phyloP scores from a whole-genome alignment of 306 rosid species.

The Coriaria nepalensis region DNA sequence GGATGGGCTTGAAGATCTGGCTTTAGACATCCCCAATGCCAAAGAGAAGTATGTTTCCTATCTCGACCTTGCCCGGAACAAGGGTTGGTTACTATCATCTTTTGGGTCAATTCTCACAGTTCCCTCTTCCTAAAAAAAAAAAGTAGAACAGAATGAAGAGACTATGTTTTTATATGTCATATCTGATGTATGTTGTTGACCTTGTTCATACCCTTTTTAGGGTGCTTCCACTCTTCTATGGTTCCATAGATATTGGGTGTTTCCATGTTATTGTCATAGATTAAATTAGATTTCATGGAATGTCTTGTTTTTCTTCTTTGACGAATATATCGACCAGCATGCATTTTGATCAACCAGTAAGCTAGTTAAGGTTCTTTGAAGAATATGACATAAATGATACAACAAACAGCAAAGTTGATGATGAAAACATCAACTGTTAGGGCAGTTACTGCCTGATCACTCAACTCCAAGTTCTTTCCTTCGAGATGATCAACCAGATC shows the following conservation, averaged over 20 bases:
- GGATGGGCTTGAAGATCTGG: slow-evolving; percentile 85
- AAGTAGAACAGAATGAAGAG: neutral
- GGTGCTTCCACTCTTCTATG: neutral
- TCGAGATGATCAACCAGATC: slow-evolving; percentile 75
- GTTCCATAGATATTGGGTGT: neutral
- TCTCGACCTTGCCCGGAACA: slow-evolving; percentile 51
- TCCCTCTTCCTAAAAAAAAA: slow-evolving; percentile 34
- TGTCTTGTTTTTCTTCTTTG: too few relatives aligned
- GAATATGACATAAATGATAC: slow-evolving; percentile 36
- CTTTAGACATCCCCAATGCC: slow-evolving; percentile 89
- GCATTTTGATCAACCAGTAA: too few relatives aligned
- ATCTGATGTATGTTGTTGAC: slow-evolving; percentile 35
- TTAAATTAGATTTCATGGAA: too few relatives aligned
- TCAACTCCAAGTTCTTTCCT: slow-evolving; percentile 57
- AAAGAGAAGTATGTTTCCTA: slow-evolving; percentile 60
- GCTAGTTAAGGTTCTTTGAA: slow-evolving; percentile 53
- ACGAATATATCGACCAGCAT: too few relatives aligned
- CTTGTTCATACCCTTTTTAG: slow-evolving; percentile 7
- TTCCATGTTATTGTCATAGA: neutral
- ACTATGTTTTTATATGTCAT: slow-evolving; percentile 19
- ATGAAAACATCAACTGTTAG: slow-evolving; percentile 54
- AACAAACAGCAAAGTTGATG: slow-evolving; percentile 46
- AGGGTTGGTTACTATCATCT: slow-evolving; percentile 66
- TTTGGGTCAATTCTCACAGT: slow-evolving; percentile 39
- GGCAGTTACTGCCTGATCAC: slow-evolving; percentile 75